phyloP scores from a whole-genome alignment of 192 early-diverging fungal species.

The Backusella psychrophila region DNA sequence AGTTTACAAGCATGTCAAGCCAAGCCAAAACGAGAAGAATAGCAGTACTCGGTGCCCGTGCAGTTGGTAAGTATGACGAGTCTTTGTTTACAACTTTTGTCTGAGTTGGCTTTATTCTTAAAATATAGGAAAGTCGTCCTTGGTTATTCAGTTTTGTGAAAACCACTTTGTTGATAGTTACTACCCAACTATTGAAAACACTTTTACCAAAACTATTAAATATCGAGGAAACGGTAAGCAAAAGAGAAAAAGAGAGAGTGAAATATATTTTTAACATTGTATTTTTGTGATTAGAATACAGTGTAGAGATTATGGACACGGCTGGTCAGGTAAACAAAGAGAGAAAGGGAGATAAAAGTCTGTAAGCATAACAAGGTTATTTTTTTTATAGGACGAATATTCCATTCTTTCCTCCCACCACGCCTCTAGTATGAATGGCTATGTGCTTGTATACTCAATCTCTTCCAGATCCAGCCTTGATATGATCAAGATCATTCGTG shows the following conservation, averaged over 20 bases:
- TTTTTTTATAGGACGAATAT: slow-evolving; percentile 74
- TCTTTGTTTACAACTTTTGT: not conserved
- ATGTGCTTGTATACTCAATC: slow-evolving; percentile 93
- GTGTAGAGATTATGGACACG: slow-evolving; percentile 91
- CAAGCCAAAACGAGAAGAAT: slow-evolving; percentile 73
- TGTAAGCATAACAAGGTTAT: not conserved
- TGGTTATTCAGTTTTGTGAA: slow-evolving; percentile 91
- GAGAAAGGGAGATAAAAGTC: too few species aligned
- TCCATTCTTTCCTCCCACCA: slow-evolving; percentile 92
- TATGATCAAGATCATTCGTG: slow-evolving; percentile 83
- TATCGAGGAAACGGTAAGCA: slow-evolving; percentile 59
- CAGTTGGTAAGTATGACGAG: slow-evolving; percentile 58
- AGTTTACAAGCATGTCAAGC: slow-evolving; percentile 15
- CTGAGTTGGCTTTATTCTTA: not conserved
- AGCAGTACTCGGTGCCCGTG: slow-evolving; percentile 75
- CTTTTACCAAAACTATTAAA: slow-evolving; percentile 83
- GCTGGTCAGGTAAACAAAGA: slow-evolving; percentile 78
- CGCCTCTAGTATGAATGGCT: slow-evolving; percentile 90
- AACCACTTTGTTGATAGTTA: slow-evolving; percentile 90
- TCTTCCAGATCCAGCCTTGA: slow-evolving; percentile 84
- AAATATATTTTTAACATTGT: not conserved
- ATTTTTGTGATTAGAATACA: slow-evolving; percentile 60
- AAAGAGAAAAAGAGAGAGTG: not conserved
- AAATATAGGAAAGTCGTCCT: slow-evolving; percentile 75
- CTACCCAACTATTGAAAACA: slow-evolving; percentile 95